These are phyloP conservation scores for Massarina eburnea DNA, from an alignment of 2,329 filamentous ascomycete genomes.

Conservation along the genomic window DNA sequence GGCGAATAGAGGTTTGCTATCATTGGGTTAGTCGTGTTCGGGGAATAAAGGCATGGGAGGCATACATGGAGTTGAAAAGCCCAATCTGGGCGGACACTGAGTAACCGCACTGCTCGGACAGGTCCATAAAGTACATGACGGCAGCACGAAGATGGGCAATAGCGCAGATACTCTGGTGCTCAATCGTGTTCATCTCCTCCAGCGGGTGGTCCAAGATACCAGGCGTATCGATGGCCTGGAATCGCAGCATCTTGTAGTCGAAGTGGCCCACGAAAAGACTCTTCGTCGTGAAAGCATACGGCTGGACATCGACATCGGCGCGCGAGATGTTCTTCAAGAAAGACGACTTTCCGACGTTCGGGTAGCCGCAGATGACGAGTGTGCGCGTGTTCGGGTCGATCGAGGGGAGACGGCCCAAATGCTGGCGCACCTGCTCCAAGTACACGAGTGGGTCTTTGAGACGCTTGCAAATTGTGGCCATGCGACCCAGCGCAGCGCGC, in stretches of 20 bases:
- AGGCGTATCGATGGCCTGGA: conserved; percentile 96
- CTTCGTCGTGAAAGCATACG: conserved; percentile 98
- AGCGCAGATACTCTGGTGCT: conserved; percentile 98
- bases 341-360: conserved; percentile 89
- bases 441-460: conserved; percentile 94
- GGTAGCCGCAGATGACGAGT: conserved; percentile 94
- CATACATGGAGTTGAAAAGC: conserved; percentile 81
- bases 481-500: conserved; percentile 90
- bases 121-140: conserved; percentile 97
- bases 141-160: conserved; percentile 95
- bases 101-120: conserved; percentile 96
- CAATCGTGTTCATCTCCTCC: conserved; percentile 98
- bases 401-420: conserved; percentile 93
- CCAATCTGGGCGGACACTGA: conserved; percentile 89
- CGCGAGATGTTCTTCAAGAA: conserved; percentile 91
- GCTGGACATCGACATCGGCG: conserved; percentile 95
- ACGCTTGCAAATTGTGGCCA: conserved; percentile 95
- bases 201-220: conserved; percentile 96
- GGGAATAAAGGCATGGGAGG: not conserved
- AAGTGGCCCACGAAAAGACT: conserved; percentile 97
- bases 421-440: conserved; percentile 94
- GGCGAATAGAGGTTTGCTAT: conserved; percentile 80
- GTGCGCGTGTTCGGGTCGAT: conserved; percentile 98
- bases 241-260: conserved; percentile 90
- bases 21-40: not conserved